Evolutionary conservation across 192 early-diverging fungal species (phyloP).

Genomic region (Funneliformis mosseae): DNA sequence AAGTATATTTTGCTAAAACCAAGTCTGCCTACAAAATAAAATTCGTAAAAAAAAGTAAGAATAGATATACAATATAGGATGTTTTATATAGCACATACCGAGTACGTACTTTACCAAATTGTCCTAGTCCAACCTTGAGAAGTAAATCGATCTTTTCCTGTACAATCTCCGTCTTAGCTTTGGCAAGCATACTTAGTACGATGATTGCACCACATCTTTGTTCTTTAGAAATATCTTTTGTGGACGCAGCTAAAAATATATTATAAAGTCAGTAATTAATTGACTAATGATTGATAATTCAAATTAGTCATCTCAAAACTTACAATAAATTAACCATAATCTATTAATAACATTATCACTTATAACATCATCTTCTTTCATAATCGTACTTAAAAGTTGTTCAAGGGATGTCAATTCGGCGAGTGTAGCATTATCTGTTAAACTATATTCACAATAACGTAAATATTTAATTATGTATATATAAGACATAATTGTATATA

Average conservation of each 20-base stretch:
- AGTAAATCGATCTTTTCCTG: constrained; percentile 84
- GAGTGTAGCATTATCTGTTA: constrained; percentile 84
- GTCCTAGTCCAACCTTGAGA: constrained; percentile 82
- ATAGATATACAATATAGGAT: background rate
- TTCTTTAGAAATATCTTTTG: constrained; percentile 63
- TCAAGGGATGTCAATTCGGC: constrained; percentile 96
- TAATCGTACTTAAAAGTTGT: constrained; percentile 81
- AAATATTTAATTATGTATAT: constrained; percentile 1
- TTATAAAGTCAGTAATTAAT: background rate
- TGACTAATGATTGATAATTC: background rate
- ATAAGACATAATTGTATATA: background rate
- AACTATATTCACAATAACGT: constrained; percentile 43
- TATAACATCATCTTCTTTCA: constrained; percentile 66
- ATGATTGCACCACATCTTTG: constrained; percentile 90
- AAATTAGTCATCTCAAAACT: constrained; percentile 19
- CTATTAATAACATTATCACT: constrained; percentile 68
- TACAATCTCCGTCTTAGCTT: constrained; percentile 80
- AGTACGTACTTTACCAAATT: constrained; percentile 67
- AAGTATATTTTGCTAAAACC: constrained; percentile 84
- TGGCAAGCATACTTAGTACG: constrained; percentile 92
- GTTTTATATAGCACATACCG: background rate
- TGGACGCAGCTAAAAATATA: constrained; percentile 33
- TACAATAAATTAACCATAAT: constrained; percentile 82
- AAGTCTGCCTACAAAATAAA: constrained; percentile 66
- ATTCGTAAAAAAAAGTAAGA: background rate